phyloP scores from a whole-genome alignment of 345 rosid genomes.

The Citrus medica region DNA sequence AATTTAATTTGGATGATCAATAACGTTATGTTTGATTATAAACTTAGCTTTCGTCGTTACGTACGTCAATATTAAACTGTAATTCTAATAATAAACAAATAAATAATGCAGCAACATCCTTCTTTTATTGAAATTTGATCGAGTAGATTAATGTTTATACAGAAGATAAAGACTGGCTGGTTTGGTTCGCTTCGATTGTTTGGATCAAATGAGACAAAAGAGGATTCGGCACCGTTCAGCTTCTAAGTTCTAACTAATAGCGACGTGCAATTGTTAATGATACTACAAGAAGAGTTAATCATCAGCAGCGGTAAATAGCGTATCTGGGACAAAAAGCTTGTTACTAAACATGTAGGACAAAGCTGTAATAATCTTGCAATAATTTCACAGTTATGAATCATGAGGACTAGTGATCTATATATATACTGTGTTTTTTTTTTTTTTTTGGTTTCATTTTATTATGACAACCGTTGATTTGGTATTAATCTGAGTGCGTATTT shows the following conservation, averaged over 20 bases:
- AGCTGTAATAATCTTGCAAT: neutral
- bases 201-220: conserved; percentile 21
- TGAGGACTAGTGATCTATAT: neutral
- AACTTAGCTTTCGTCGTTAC: neutral
- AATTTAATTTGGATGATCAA: neutral
- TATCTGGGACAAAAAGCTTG: neutral
- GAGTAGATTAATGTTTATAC: neutral
- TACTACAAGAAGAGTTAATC: neutral
- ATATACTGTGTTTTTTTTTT: no score
- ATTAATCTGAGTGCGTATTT: neutral
- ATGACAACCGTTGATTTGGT: neutral
- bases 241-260: neutral
- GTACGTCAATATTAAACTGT: neutral
- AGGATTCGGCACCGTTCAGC: conserved; percentile 22
- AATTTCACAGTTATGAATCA: neutral
- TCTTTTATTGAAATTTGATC: neutral
- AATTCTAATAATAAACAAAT: conserved; percentile 15
- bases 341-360: neutral
- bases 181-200: conserved; percentile 23
- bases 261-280: neutral
- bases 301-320: neutral
- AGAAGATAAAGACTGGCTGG: conserved; percentile 19
- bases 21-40: neutral
- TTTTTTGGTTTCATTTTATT: no score
- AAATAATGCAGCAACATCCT: conserved; percentile 13